Evolutionary conservation across 257 asterid species (phyloP), one percentile per base, ranked within the genome.

Genomic region (Salvia hispanica): DNA sequence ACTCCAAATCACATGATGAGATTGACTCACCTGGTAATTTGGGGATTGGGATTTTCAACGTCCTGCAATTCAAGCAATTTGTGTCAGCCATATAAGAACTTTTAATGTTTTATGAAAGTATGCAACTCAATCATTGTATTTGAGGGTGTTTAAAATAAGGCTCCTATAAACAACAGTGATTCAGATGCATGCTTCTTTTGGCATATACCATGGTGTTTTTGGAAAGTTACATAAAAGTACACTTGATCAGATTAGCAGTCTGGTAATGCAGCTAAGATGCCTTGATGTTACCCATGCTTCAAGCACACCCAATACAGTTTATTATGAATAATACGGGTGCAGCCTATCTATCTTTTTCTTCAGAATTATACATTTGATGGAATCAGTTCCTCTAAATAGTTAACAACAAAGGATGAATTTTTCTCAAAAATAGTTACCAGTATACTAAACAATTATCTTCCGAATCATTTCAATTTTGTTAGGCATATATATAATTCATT

Each of bases 61-160:
- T 86, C 99, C 99, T 94, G 96, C 86, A 88, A 79, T 77, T 77
- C 72, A 78, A 73, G 73, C 60, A 57, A 54, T 77, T 44, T 68
- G n/a, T 60, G 63, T 64, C 70, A 69, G 68, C 63, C 48, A 58
- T 60, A 66, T 52, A 59, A 57, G 18, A 46, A 70, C 61, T 15
- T 34, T 10, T 53, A 67, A 64, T 43, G 68, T 16, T 61, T 31
- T 56, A 48, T 69, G 47, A 72, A 60, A 39, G 63, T 15, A 45
- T 50, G 54, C 7, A 60, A 42, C 25, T 25, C 7, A 52, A 42
- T 13, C 12, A 58, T 54, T 55, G 67, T 37, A 46, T 31, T 47
- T 60, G 47, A 28, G 63, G 54, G 18, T 45, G 58, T 9, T 40
- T 47, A 36, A 25, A 33, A 3, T n/a, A 66, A 39, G 62, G 39